Conservation (phyloP, 2,329 filamentous ascomycete genomes). For the Ophiocordyceps camponoti-rufipedis region DNA sequence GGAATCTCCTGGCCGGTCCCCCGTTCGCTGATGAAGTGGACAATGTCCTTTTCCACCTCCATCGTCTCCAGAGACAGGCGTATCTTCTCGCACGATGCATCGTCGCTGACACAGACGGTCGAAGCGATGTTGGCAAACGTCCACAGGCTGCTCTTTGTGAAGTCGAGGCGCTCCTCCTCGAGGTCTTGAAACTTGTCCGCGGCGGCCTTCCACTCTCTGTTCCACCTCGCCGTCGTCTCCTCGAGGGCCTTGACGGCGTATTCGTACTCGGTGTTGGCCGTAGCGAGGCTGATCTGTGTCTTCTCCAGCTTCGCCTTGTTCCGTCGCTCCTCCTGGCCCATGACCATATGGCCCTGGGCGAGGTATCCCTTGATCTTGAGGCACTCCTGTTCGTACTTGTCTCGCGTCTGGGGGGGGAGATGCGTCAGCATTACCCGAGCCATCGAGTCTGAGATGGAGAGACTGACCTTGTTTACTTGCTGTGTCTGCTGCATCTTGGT, state of each 20-base stretch:
- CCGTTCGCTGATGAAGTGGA: constrained; percentile 67
- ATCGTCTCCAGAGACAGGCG: constrained; percentile 83
- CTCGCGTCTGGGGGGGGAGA: constrained; percentile 43
- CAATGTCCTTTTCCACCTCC: constrained; percentile 92
- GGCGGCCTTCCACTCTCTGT: constrained; percentile 93
- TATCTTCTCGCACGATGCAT: constrained; percentile 92
- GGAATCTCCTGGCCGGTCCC: constrained; percentile 96
- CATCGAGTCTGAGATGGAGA: background rate
- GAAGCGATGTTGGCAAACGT: constrained; percentile 94
- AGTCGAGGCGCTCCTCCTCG: constrained; percentile 91
- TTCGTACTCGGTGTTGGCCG: constrained; percentile 87
- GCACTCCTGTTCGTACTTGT: constrained; percentile 94
- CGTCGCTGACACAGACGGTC: constrained; percentile 93
- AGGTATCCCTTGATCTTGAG: constrained; percentile 97
- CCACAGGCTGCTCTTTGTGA: constrained; percentile 95
- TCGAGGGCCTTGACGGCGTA: constrained; percentile 81
- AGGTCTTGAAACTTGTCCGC: constrained; percentile 99
- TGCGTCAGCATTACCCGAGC: background rate
- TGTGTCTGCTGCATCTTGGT: constrained; percentile 83
- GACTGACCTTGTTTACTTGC: constrained; percentile 69
- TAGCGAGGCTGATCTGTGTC: constrained; percentile 87
- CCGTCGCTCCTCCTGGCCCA: constrained; percentile 97
- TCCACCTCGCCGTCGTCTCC: constrained; percentile 91
- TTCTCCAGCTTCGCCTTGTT: constrained; percentile 99
- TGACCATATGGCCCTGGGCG: constrained; percentile 98